Percentiles rank a stretch among this genome's conserved stretches.
phyloP scores from a whole-genome alignment of 352 stramenopile genomes.

The Globisporangium cystogenes region DNA sequence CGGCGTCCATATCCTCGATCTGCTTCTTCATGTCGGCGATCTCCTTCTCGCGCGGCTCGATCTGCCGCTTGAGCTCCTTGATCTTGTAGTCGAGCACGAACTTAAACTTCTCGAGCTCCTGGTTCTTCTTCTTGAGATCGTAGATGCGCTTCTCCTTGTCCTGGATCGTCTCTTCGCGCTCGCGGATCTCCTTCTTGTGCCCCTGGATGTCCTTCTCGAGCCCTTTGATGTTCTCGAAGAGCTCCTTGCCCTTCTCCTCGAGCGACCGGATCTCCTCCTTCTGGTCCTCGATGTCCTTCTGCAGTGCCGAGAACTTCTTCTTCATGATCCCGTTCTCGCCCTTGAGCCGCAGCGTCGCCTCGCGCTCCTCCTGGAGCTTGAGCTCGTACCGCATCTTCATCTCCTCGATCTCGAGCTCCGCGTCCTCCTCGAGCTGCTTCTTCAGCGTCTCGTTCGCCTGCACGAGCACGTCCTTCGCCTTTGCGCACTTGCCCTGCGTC shows the following conservation, averaged over 20 bases:
- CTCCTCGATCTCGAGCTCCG: constrained; percentile 92
- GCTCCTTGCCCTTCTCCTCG: constrained; percentile 90
- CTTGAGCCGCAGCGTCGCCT: constrained; percentile 92
- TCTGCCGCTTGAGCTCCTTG: constrained; percentile 95
- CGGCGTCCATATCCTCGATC: constrained; percentile 95
- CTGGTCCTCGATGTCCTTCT: constrained; percentile 94
- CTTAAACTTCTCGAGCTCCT: constrained; percentile 97
- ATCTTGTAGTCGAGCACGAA: constrained; percentile 97
- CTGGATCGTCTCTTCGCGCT: constrained; percentile 92
- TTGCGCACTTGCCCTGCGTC: constrained; percentile 53
- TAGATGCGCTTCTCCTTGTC: constrained; percentile 97
- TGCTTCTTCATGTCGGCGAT: constrained; percentile 94
- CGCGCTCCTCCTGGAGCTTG: constrained; percentile 85
- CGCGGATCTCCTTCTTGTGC: constrained; percentile 91
- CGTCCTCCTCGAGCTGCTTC: constrained; percentile 91
- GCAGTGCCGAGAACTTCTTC: constrained; percentile 93
- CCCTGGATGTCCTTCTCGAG: constrained; percentile 92
- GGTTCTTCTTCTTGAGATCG: constrained; percentile 97
- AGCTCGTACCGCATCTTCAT: constrained; percentile 90
- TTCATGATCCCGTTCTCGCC: constrained; percentile 96
- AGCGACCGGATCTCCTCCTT: constrained; percentile 91
- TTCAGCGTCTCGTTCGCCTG: constrained; percentile 89
- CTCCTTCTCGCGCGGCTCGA: constrained; percentile 93
- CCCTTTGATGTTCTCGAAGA: constrained; percentile 89
- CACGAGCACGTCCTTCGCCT: constrained; percentile 65